Evolutionary conservation across 2,329 filamentous ascomycete species (phyloP).

Genomic region (Alternaria triticimaculans): DNA sequence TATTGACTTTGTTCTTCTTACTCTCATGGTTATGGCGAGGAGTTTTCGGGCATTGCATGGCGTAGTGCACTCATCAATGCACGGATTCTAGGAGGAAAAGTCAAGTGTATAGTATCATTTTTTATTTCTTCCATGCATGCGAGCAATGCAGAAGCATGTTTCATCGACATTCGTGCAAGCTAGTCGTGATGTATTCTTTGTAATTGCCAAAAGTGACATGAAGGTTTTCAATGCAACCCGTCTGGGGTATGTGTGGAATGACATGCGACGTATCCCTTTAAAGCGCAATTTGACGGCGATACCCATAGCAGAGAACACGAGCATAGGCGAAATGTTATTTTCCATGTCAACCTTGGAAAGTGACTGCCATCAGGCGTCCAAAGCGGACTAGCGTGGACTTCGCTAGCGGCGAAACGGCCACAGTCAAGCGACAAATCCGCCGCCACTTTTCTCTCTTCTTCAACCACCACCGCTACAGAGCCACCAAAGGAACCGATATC

Average conservation of each 20-base stretch:
- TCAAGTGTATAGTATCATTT: slow-evolving; percentile 33
- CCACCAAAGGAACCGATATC: slow-evolving; percentile 47
- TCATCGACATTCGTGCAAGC: neutral
- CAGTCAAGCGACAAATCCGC: slow-evolving; percentile 21
- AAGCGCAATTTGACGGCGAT: neutral
- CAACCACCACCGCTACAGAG: slow-evolving; percentile 46
- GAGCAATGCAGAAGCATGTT: slow-evolving; percentile 12
- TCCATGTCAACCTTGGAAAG: neutral
- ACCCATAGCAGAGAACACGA: neutral
- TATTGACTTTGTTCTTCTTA: slow-evolving; percentile 23
- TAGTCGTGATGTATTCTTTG: neutral
- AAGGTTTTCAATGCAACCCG: neutral
- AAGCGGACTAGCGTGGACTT: slow-evolving; percentile 17
- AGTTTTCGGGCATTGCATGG: slow-evolving; percentile 40
- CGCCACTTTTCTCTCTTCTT: slow-evolving; percentile 22
- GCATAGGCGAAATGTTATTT: neutral
- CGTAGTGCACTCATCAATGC: slow-evolving; percentile 22
- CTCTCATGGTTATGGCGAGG: slow-evolving; percentile 33
- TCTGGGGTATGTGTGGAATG: neutral
- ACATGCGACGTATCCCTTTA: neutral
- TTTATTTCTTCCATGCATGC: slow-evolving; percentile 10
- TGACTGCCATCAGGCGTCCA: neutral
- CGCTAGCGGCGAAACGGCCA: slow-evolving; percentile 20
- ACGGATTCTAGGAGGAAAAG: slow-evolving; percentile 25
- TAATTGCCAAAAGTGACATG: neutral